Evolutionary conservation across 306 rosid genomes (phyloP), one percentile per base, ranked within the genome.

Genomic region (Glycyrrhiza uralensis): DNA sequence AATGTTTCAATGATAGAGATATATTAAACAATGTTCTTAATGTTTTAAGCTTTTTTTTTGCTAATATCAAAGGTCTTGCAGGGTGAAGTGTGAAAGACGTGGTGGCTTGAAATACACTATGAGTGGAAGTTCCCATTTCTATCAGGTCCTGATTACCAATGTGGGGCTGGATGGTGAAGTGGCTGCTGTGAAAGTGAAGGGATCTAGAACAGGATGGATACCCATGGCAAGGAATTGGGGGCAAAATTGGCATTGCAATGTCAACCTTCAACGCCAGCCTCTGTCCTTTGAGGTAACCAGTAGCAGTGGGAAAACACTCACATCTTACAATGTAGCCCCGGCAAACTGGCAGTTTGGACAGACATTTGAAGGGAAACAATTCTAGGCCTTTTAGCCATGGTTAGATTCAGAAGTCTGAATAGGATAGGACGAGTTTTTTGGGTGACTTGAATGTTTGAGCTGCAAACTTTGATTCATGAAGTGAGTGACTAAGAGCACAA

Each of bases 181-280:
- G 38, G 69, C 85, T 44, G 99, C 83, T 32, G 97, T 91, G 79
- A 95, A 95, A 78, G 96, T 91, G 90, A 95, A 95, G 78, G 97
- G 99, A 41, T 86, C 97, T 15, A 88, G 79, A 83, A 95, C 97
- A 38, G 97, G 99, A 17, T 95, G 99, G 99, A 89, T 91, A 55
- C 93, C 96, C 0, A 80, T 95, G 97, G 89, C 94, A 29, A 87
- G 97, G 75, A 91, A 91, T 28, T 89, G 97, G 97, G 98, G 98
- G 15, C 96, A 89, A 71, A 83, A 80, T 75, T 91, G 97, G 96
- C 96, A 91, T 75, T 87, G 91, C 88, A 87, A 85, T 77, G 83
- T 80, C 79, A 82, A 94, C 80, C 91, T 95, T 45, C 85, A 82
- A 74, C 74, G 82, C 23, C 97, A 95, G 76, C 99, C 97, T 69